Evolutionary conservation across 1,284 basidiomycete species (phyloP), one percentile per base, ranked within the genome.

Genomic region (Naganishia sp.): DNA sequence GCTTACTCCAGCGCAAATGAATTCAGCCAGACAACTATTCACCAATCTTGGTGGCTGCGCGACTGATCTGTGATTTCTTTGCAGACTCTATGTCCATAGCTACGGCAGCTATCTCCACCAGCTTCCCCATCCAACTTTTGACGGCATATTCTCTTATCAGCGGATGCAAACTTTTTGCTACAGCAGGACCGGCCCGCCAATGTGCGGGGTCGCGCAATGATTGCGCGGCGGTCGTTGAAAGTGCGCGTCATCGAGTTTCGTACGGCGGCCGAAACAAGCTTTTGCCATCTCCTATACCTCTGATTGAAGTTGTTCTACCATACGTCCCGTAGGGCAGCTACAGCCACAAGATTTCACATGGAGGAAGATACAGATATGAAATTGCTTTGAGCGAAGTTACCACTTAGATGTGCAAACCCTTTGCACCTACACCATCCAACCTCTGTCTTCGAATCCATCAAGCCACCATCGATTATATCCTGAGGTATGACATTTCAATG

Each of bases 401-500:
- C 21, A 45, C 25, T n/a, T n/a, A 21, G 15, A 7, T 45, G 23
- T 44, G 42, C 13, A 18, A n/a, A 56, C 25, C 55, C 5, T 28
- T 21, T 15, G 55, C n/a, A 18, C 39, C 42, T 28, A 45, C 39
- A 45, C 23, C n/a, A 25, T 45, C 21, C n/a, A 44, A n/a, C 13
- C 55, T n/a, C 55, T 23, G 11, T 25, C 28, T 25, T 43, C 21
- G 10, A 45, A n/a, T 39, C 55, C 6, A 7, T 28, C 21, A 44
- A 45, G 7, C 39, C 43, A 56, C 55, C 55, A 45, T 56, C 55
- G 18, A 45, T 42, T 56, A 56, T 45, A 56, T 9, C 23, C 42
- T 45, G 42, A 4, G 55, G 55, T 39, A 50, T 21, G 7, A 9
- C 48, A 50, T 50, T 21, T 21, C 48, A 50, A 13, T 21, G 11